Conservation (phyloP, 2,329 filamentous ascomycete genomes). For the Beauveria varroae region DNA sequence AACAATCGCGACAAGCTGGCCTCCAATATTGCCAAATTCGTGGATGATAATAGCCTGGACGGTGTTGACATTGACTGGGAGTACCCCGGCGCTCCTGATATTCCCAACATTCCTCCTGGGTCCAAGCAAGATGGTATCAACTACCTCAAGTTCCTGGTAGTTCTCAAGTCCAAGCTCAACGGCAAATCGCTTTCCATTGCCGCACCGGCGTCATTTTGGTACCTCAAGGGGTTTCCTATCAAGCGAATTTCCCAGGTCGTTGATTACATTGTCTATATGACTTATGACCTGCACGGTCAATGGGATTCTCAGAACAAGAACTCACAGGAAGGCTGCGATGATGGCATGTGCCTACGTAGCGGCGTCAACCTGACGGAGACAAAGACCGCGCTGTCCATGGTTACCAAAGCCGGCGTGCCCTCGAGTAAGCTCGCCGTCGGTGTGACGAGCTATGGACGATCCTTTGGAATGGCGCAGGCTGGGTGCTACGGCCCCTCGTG, state of each 20-base stretch:
- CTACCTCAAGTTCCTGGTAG: constrained; percentile 7
- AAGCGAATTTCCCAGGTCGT: constrained; percentile 15
- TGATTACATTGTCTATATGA: constrained; percentile 23
- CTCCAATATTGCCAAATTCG: constrained; percentile 19
- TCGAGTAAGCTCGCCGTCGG: background rate
- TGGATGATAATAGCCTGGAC: background rate
- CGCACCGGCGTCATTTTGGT: constrained; percentile 22
- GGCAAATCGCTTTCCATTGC: constrained; percentile 17
- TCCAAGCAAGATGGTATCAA: constrained; percentile 7
- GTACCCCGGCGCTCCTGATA: constrained; percentile 13
- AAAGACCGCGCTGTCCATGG: constrained; percentile 22
- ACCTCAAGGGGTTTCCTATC: constrained; percentile 19
- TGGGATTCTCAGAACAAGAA: constrained; percentile 17
- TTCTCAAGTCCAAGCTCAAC: background rate
- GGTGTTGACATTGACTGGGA: background rate
- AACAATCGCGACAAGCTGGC: constrained; percentile 25
- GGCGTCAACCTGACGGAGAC: constrained; percentile 32
- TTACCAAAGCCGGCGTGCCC: constrained; percentile 18
- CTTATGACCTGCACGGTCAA: constrained; percentile 20
- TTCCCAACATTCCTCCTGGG: constrained; percentile 11
- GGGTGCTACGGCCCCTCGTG: background rate
- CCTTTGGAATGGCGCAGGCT: background rate
- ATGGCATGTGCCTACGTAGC: constrained; percentile 24
- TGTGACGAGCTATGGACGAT: background rate
- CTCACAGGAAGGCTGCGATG: constrained; percentile 21